Evolutionary conservation across 2,329 filamentous ascomycete species (phyloP).

Genomic region (Xylariaceae sp.): DNA sequence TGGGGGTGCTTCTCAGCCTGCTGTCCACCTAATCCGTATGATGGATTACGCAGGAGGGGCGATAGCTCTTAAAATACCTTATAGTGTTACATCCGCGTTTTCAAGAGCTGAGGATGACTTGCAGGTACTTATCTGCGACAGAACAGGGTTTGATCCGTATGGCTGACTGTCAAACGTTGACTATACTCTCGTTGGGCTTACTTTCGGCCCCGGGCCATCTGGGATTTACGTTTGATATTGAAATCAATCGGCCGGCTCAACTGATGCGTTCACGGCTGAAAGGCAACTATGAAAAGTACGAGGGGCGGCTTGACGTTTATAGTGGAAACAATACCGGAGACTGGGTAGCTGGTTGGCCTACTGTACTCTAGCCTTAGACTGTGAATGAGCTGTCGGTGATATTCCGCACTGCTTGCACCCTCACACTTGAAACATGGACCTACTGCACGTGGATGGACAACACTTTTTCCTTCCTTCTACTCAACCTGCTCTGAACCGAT

Average conservation of each 20-base stretch:
- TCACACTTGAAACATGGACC: conserved; percentile 16
- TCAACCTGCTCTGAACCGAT: conserved; percentile 15
- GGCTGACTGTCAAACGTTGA: not conserved
- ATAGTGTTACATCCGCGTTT: conserved; percentile 23
- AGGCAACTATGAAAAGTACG: not conserved
- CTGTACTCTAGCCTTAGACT: conserved; percentile 10
- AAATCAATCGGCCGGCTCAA: not conserved
- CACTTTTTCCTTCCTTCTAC: not conserved
- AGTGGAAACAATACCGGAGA: not conserved
- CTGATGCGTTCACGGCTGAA: not conserved
- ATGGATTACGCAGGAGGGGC: conserved; percentile 18
- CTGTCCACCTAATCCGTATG: not conserved
- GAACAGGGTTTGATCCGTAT: not conserved
- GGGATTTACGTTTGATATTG: too few relatives aligned
- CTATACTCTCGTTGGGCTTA: too few relatives aligned
- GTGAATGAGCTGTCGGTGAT: not conserved
- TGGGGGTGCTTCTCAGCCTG: not conserved
- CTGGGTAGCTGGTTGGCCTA: conserved; percentile 10
- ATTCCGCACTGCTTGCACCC: conserved; percentile 8
- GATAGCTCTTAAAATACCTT: conserved; percentile 16
- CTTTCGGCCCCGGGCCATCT: conserved; percentile 11
- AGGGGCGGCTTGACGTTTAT: not conserved
- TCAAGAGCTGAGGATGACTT: conserved; percentile 16
- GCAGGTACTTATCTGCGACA: not conserved
- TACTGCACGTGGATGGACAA: conserved; percentile 10